Evolutionary conservation across 805 yeast species (phyloP), one percentile per base, ranked within the genome.

Genomic region (Dipodascopsis uninucleata): DNA sequence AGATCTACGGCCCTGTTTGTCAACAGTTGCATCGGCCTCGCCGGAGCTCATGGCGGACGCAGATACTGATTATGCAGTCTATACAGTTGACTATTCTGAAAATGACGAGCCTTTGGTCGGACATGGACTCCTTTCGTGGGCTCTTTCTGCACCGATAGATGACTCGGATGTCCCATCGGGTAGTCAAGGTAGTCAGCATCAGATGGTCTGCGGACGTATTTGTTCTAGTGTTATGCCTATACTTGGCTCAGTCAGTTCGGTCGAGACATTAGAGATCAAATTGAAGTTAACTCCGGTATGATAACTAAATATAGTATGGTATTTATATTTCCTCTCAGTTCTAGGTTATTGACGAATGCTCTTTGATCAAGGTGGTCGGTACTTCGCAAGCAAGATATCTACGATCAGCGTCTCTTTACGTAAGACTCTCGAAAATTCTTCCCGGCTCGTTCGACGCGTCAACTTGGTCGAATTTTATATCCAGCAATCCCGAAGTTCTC

Each of bases 81-180:
- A 69, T 48, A 59, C 70, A 2, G 63, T 57, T 14, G 73, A 69
- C 55, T 61, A 59, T 46, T 57, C 66, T 9, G 73, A 69, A 44
- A 59, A 57, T 14, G 70, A 57, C 36, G 47, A 51, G 34, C 72
- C 73, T 9, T 49, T 64, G 25, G 68, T 66, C 36, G 69, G 71
- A 21, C 71, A 69, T 48, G 73, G 73, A 10, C 47, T 59, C 45
- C 55, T 69, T 9, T 60, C 67, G 5, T 56, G 57, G 45, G 57
- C 47, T 6, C 35, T 53, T 25, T 7, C 46, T 2, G 35, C 49
- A 4, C 14, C 47, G 28, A 21, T 20, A 7, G 14, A 14, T 31
- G 42, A 32, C 23, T 32, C 18, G 4, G 21, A 35, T 16, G 43
- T 36, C 20, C 31, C 42, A 4, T 8, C 41, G n/a, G 29, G 36